A percentile compares a stretch with the other conserved stretches of the same genome.
Evolutionary conservation across 768 basidiomycete genomes (phyloP).

Genomic region (Cubamyces sp.): DNA sequence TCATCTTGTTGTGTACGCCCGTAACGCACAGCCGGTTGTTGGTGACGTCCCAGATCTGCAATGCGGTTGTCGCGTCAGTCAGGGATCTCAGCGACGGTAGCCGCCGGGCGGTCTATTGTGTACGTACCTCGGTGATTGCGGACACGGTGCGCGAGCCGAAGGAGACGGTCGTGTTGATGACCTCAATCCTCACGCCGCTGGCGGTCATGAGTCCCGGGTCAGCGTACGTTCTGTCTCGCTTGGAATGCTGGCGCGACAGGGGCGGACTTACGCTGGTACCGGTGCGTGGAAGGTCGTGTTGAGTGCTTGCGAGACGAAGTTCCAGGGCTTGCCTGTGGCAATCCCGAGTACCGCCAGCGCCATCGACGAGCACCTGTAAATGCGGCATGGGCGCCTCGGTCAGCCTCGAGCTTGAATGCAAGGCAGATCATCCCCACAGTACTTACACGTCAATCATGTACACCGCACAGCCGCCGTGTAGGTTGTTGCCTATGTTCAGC

Average conservation of each 20-base stretch:
- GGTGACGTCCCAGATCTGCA: constrained; percentile 28
- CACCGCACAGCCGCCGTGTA: constrained; percentile 28
- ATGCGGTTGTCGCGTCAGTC: neutral
- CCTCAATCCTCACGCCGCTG: constrained; percentile 24
- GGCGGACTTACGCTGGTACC: constrained; percentile 11
- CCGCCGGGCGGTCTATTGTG: no score
- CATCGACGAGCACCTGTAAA: constrained; percentile 23
- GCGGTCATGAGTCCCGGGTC: neutral
- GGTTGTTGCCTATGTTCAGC: constrained; percentile 18
- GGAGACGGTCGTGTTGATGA: constrained; percentile 21
- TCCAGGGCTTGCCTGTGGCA: constrained; percentile 9
- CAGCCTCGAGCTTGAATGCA: neutral
- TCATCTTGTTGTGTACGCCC: constrained; percentile 29
- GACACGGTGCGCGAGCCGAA: constrained; percentile 22
- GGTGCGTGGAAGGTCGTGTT: constrained; percentile 28
- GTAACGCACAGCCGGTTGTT: constrained; percentile 22
- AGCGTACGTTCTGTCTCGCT: neutral
- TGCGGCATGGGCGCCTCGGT: neutral
- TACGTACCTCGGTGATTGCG: constrained; percentile 24
- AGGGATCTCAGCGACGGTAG: neutral
- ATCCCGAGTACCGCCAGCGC: constrained; percentile 20
- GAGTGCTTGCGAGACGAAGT: constrained; percentile 26
- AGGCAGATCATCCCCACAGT: neutral
- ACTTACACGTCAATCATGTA: constrained; percentile 28
- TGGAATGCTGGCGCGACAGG: neutral